These are phyloP conservation scores for Hypholoma fasciculare DNA, from an alignment of 768 basidiomycete genomes.

Conservation along the genomic window DNA sequence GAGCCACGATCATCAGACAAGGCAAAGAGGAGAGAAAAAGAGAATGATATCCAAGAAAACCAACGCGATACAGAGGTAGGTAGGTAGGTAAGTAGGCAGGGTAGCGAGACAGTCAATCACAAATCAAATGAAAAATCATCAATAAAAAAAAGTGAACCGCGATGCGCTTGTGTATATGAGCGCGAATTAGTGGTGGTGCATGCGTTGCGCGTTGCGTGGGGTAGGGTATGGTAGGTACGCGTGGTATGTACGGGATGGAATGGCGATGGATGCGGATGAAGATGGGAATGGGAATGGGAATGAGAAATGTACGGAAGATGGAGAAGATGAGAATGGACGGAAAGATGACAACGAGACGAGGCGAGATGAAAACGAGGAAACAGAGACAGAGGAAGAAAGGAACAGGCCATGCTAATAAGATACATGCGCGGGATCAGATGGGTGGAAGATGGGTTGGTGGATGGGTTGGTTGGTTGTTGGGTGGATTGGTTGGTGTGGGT, in stretches of 20 bases:
- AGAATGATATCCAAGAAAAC: not conserved
- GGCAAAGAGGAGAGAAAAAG: not conserved
- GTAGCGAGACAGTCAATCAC: too few species aligned
- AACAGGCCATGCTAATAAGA: not conserved
- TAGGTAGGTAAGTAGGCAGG: too few species aligned
- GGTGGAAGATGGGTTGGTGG: conserved; percentile 1
- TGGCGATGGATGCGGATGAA: conserved; percentile 11
- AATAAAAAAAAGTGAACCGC: too few species aligned
- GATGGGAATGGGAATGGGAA: conserved; percentile 9
- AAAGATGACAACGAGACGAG: not conserved
- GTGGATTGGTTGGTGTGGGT: not conserved
- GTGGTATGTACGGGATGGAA: not conserved
- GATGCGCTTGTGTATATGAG: too few species aligned
- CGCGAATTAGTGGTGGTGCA: too few species aligned
- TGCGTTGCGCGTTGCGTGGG: too few species aligned
- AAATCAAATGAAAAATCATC: too few species aligned
- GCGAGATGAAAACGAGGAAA: conserved; percentile 7
- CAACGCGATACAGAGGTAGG: too few species aligned
- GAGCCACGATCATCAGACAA: too few species aligned
- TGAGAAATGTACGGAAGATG: conserved; percentile 9
- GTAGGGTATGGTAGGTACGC: too few species aligned
- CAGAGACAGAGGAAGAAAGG: not conserved
- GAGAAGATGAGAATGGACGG: conserved; percentile 7
- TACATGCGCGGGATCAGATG: not conserved
- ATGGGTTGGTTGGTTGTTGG: conserved; percentile 10